Evolutionary conservation across 495 filamentous ascomycete species (phyloP), one percentile per base, ranked within the genome.

Genomic region (Penicillium lividum): DNA sequence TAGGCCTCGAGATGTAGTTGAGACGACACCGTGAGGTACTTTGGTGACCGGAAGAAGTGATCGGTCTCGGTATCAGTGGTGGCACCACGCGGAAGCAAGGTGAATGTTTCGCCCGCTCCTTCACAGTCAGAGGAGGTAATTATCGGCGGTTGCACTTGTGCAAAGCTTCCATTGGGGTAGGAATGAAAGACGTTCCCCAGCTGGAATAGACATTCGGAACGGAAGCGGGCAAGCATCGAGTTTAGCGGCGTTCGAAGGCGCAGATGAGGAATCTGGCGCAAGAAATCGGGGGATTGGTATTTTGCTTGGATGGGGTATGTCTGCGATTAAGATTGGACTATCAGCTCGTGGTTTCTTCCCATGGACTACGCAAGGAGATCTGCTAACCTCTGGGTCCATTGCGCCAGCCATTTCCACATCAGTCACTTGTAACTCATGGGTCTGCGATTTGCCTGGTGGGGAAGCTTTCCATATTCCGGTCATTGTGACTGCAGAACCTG

Each of bases 81-180:
- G 38, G 59, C 56, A 50, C 70, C 74, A 9, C 76, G 74, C 16
- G 77, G 75, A 9, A 82, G 68, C 33, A 98, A 73, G 4, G 84
- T 86, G 63, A 98, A 98, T n/a, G 94, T 93, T 69, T 97, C 93
- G 3, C 94, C 93, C 5, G 93, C 95, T 6, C 94, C 95, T 73
- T 98, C 94, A 68, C 95, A 98, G 62, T 98, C 94, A 0, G 95
- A 98, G 5, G 94, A 96, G 7, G 95, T 98, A 64, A 98, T 89
- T 58, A 97, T 86, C 6, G 94, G 94, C 22, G 94, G 87, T 64
- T 98, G 93, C 16, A 89, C 89, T 72, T 98, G 94, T 16, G 90
- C 80, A 67, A 93, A 98, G 30, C 84, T 76, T 28, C 82, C 82
- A 51, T 70, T 60, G 31, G 72, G 71, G 29, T 77, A 71, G 28